Conservation (phyloP, 2,329 filamentous ascomycete species). For the Trichoderma sp. region DNA sequence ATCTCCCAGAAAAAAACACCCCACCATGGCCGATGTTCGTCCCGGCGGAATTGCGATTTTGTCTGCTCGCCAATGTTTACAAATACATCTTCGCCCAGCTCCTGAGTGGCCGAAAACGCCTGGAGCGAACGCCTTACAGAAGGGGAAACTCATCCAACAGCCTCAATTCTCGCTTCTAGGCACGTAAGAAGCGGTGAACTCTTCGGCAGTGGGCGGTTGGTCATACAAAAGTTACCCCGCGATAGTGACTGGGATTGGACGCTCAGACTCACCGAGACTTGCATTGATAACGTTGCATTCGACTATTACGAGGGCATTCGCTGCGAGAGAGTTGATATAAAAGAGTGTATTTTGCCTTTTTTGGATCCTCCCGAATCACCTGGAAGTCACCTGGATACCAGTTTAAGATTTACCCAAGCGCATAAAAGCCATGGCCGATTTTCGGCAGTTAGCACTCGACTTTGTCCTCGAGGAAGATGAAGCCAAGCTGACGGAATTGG, state of each 20-base stretch:
- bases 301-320: not conserved
- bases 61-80: slow-evolving; percentile 2
- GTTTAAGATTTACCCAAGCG: not conserved
- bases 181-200: not conserved
- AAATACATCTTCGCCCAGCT: not conserved
- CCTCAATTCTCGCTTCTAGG: not conserved
- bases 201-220: not conserved
- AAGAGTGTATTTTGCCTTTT: not conserved
- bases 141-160: not conserved
- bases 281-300: not conserved
- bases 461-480: slow-evolving; percentile 56
- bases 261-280: not conserved
- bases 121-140: not conserved
- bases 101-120: not conserved
- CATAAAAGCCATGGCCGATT: slow-evolving; percentile 46
- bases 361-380: not conserved
- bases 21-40: slow-evolving; percentile 17
- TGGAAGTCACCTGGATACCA: not conserved
- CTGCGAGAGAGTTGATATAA: not conserved
- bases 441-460: slow-evolving; percentile 54
- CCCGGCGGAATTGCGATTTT: not conserved
- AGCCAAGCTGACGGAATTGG: slow-evolving; percentile 41
- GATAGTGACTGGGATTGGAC: not conserved
- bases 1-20: slow-evolving; percentile 16
- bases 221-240: slow-evolving; percentile 5